phyloP scores from a whole-genome alignment of 192 early-diverging fungal species.

The Backusella liffmaniae region DNA sequence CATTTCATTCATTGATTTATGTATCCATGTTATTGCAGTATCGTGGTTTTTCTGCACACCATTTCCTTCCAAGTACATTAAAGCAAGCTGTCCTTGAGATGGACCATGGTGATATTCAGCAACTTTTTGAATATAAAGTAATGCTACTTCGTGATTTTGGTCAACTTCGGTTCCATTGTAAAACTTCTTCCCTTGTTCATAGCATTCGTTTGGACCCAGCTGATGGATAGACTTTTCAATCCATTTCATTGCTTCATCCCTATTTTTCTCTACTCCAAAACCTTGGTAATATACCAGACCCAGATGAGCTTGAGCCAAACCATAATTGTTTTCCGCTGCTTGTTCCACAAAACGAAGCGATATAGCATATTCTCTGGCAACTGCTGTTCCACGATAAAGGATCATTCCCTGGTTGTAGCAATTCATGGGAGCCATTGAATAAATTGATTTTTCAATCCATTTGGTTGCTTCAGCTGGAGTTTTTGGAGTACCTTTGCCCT shows the following conservation, averaged over 20 bases:
- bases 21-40: too few relatives aligned
- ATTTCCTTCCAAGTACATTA: too few relatives aligned
- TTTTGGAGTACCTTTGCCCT: neutral
- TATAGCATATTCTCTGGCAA: neutral
- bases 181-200: too few relatives aligned
- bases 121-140: too few relatives aligned
- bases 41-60: too few relatives aligned
- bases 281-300: neutral
- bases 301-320: neutral
- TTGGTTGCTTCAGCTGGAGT: neutral
- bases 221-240: neutral
- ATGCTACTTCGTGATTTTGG: too few relatives aligned
- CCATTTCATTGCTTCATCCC: neutral
- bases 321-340: neutral
- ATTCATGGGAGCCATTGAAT: neutral
- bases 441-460: neutral
- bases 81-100: too few relatives aligned
- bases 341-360: neutral
- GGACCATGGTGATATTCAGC: too few relatives aligned
- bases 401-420: neutral
- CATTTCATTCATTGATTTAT: too few relatives aligned
- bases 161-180: too few relatives aligned
- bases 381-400: neutral
- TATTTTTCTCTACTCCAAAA: neutral
- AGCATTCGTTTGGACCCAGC: neutral